Evolutionary conservation across 2,329 filamentous ascomycete genomes (phyloP), one percentile per base, ranked within the genome.

Genomic region (Biscogniauxia mediterranea): DNA sequence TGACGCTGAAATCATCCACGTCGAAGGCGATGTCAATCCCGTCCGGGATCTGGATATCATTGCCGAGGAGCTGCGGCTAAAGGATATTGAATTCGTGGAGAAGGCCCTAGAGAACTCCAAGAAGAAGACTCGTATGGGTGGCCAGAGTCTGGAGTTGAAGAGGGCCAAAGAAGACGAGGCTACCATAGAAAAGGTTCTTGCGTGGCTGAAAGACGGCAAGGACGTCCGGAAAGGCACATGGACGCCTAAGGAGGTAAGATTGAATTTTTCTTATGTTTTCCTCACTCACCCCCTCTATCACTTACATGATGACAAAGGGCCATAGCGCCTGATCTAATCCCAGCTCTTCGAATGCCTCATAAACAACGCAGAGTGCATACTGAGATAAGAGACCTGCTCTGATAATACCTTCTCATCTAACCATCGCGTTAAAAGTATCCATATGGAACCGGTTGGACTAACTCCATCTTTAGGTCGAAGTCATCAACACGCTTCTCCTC

Each of bases 1-100:
- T 75, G 95, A 99, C 83, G 95, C 94, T 62, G 95, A 99, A 81
- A 99, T 99, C 73, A 98, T 97, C 72, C 95, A 99, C 85, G 93
- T 99, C 68, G 96, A 99, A 84, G 96, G 95, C 76, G 95, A 99
- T 73, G 96, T 99, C 71, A 91, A 99, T 80, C 96, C 95, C 38
- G 86, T 91, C 63, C 89, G 95, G 75, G 95, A 99, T 83, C 80
- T 99, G 69, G 91, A 92, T 74, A 99, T 99, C 77, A 98, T 99
- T 80, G 92, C 89, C 77, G 93, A 98, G 75, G 95, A 99, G 81
- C 83, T 99, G 74, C 89, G 94, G 66, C 89, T 97, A 78, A 99
- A 99, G 83, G 95, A 99, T 79, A 97, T 97, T 68, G 96, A 99
- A 82, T 99, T 98, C 76, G 88, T 91, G 63, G 93, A 97, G 81